Base-by-base conservation (phyloP, 176 grass and related monocot genomes). In the Pontederia paniculata region DNA sequence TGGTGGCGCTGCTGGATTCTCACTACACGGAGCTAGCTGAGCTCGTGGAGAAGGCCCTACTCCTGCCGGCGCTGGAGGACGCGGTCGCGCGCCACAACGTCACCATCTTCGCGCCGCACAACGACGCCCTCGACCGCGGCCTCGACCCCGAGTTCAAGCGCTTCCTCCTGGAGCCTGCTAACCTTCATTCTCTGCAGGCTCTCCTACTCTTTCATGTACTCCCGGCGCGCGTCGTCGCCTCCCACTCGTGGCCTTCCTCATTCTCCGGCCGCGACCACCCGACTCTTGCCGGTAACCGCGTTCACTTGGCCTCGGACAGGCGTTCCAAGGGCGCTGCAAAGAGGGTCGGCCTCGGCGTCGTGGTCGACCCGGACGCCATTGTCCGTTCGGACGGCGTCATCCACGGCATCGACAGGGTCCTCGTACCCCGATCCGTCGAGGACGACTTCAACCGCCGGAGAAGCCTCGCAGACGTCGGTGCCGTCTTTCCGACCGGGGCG, bases 151-250 rank as follows among this genome's bases (percentile, higher is more conserved):
- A 84, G 74, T 88, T 94, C 74, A 58, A 62, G 50, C 80, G 71
- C 14, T 94, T 94, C 63, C 88, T 94, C 12, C 80, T 88, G 43
- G 73, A 94, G 67, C 88, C 88, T 0, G 61, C 80, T 41, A 94
- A 94, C 57, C 76, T 89, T 15, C 42, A 45, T 0, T 74, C 80
- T 0, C 65, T 89, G 5, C 80, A 89, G 60, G 65, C 46, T 4
- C 69, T 89, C 3, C 64, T 89, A 53, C 80, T 89, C 60, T 81
- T 67, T 70, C 80, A 89, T 65, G 71, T 84, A 52, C 57, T 89
- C 19, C 85, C 85, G 13, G 21, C 73, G 18, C 70, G 74, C 48
- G 50, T 77, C 70, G 62, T 37, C 28, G 28, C 16, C 60, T 44
- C 49, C 21, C 10, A 21, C 44, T 5, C 25, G 8, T 12, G 31